Evolutionary conservation across 805 yeast genomes (phyloP), one percentile per base, ranked within the genome.

Genomic region (Teunomyces funiuensis): DNA sequence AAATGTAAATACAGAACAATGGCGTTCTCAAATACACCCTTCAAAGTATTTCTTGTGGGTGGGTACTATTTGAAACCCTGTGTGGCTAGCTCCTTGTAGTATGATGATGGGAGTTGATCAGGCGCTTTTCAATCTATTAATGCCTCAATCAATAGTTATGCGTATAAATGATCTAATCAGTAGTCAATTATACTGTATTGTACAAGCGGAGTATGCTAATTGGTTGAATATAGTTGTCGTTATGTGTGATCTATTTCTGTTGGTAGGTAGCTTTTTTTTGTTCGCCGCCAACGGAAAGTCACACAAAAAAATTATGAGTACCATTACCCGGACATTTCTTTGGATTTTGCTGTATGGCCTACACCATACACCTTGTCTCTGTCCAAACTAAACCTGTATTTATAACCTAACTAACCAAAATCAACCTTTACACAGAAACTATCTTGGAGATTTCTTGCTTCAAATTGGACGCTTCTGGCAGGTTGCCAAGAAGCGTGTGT

Each of bases 101-200:
- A 8, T 13, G 25, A 15, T 20, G 34, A 10, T n/a, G 19, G 19
- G 22, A 25, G 19, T 19, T 6, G 34, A 31, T 31, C 19, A 8
- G 20, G 25, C 34, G 15, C 19, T n/a, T 31, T 17, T 19, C 19
- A 19, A 31, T 11, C 14, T 18, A 19, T 19, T 20, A 31, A 31
- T 11, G 30, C 34, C 34, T 18, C 8, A 31, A 31, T 31, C 34
- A 18, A 31, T 31, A 25, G 13, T 10, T n/a, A 6, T 9, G 30
- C n/a, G 46, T 43, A 40, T 44, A 45, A 41, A 55, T 58, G 70
- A 65, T 62, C 71, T 65, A 65, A 54, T 65, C 69, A 65, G 69
- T 65, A 65, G 69, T 65, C 71, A 56, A 60, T 38, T 33, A 49
- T 42, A 50, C 39, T 15, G 11, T 36, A 23, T 44, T 39, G 18